Base-by-base conservation (phyloP, 495 filamentous ascomycete genomes). In the Podospora pseudopauciseta region DNA sequence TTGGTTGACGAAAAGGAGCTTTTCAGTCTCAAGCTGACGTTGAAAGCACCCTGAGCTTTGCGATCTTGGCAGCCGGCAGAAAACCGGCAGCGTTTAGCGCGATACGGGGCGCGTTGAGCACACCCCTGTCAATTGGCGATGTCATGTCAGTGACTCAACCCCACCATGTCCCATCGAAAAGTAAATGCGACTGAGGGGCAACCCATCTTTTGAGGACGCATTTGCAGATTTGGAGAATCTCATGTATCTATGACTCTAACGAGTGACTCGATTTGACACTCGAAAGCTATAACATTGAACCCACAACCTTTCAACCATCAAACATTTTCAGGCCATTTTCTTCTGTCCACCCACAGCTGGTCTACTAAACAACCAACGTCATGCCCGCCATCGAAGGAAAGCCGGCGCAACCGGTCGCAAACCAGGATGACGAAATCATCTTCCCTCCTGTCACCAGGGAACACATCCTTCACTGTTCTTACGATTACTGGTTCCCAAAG, bases 391-490 rank as follows among this genome's bases (percentile, higher is more conserved):
- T 78, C n/a, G 73, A 77, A 44, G 15, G 67, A 5, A 63, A 64
- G 15, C 19, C 72, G 6, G 57, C 68, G 27, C 69, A 71, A 34
- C 64, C 66, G 39, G 59, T 23, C 20, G 13, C 5, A 32, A 57
- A 68, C 64, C 60, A 60, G 55, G 44, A 65, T 15, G 68, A 62
- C 6, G 63, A 73, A n/a, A 85, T 92, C 30, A 90, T 87, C 53
- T 98, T 98, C 72, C 90, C 91, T 16, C 92, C 92, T 2, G 85
- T 97, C 57, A 91, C 88, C 5, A 87, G 88, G 72, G 86, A 89
- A 28, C 95, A 99, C 73, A 96, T 99, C 72, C 79, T 97, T 49
- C 88, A 97, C 77, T 99, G 95, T 80, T 95, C 95, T 53, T 97
- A 93, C 77, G 90, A 96, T 78, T 86, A 85, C 67, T 99, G 95